Conservation (phyloP, 2,329 filamentous ascomycete species). For the Aspergillus pseudonomiae region DNA sequence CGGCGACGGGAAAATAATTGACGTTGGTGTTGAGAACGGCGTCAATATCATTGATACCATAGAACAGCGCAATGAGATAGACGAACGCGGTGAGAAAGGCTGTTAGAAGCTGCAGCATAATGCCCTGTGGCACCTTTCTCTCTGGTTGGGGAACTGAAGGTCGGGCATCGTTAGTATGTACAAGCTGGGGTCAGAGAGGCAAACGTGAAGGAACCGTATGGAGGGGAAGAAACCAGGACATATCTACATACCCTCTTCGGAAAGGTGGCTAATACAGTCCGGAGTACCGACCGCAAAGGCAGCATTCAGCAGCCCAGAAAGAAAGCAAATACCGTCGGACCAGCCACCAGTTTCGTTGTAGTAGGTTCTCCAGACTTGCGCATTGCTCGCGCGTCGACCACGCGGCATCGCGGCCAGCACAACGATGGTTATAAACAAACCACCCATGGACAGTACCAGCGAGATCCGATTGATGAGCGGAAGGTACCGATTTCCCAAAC, state of each 20-base stretch:
- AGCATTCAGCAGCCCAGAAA: conserved; percentile 65
- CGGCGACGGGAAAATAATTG: conserved; percentile 62
- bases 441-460: conserved; percentile 55
- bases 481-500: conserved; percentile 55
- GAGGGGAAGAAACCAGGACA: neutral
- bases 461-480: conserved; percentile 57
- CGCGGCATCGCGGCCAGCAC: conserved; percentile 54
- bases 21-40: conserved; percentile 53
- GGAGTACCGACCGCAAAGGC: conserved; percentile 67
- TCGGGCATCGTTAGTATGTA: neutral
- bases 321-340: conserved; percentile 48
- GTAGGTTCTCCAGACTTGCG: conserved; percentile 33
- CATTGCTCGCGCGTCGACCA: conserved; percentile 27
- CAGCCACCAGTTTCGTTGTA: conserved; percentile 34
- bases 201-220: neutral
- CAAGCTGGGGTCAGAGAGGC: neutral
- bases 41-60: conserved; percentile 47
- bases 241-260: conserved; percentile 54
- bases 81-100: conserved; percentile 48
- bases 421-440: conserved; percentile 53
- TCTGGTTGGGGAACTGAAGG: conserved; percentile 29
- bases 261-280: conserved; percentile 64
- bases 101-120: conserved; percentile 49
- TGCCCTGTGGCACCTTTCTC: conserved; percentile 48
- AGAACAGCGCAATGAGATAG: conserved; percentile 52